phyloP scores from a whole-genome alignment of 306 rosid genomes.

The Spatholobus suberectus region DNA sequence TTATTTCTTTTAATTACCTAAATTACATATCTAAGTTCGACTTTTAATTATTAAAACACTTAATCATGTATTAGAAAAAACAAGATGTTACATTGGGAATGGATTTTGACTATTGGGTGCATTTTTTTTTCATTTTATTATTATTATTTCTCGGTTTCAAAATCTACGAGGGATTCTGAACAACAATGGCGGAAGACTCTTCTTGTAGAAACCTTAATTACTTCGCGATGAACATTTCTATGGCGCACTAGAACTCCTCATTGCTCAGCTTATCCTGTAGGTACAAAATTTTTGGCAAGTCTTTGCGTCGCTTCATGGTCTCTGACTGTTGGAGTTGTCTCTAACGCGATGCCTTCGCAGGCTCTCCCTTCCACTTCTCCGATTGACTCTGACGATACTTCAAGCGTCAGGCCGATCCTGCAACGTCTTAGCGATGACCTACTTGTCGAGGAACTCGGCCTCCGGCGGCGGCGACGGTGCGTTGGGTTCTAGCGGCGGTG shows the following conservation, averaged over 20 bases:
- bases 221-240: slow-evolving; percentile 79
- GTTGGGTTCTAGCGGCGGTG: background rate
- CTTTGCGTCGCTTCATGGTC: slow-evolving; percentile 52
- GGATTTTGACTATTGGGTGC: slow-evolving; percentile 13
- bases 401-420: background rate
- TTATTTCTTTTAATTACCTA: no score
- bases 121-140: background rate
- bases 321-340: slow-evolving; percentile 63
- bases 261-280: slow-evolving; percentile 65
- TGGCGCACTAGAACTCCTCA: slow-evolving; percentile 78
- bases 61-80: no score
- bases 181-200: slow-evolving; percentile 67
- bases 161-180: slow-evolving; percentile 40
- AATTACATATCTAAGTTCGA: no score
- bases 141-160: background rate
- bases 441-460: slow-evolving; percentile 67
- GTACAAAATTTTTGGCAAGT: slow-evolving; percentile 14
- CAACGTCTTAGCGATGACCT: slow-evolving; percentile 54
- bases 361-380: slow-evolving; percentile 51
- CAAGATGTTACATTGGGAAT: no score
- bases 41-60: no score
- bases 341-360: background rate
- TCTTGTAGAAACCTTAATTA: slow-evolving; percentile 74
- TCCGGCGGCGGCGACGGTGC: background rate
- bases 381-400: slow-evolving; percentile 58